phyloP scores from a whole-genome alignment of 176 grass and related monocot genomes.

The Carex parvula region DNA sequence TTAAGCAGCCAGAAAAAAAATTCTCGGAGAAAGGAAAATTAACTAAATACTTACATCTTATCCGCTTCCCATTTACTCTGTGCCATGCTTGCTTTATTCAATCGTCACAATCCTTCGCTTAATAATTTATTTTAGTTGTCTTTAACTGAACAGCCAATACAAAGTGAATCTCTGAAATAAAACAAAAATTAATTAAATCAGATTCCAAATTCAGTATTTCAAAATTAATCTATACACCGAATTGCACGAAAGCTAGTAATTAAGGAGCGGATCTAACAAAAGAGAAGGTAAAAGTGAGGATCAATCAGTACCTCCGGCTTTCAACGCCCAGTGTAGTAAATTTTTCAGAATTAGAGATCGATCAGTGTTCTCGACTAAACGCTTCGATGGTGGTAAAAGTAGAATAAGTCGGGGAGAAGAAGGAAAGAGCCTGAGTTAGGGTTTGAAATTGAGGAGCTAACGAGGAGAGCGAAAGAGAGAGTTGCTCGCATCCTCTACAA shows the following conservation, averaged over 20 bases:
- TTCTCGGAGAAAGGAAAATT: not conserved
- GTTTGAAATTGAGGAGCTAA: constrained; percentile 20
- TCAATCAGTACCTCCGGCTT: constrained; percentile 6
- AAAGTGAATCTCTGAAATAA: not conserved
- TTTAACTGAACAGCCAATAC: too few relatives aligned
- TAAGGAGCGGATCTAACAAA: constrained; percentile 23
- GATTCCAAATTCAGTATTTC: not conserved
- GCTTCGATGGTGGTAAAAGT: not conserved
- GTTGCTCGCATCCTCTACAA: not conserved
- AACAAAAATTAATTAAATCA: constrained; percentile 7
- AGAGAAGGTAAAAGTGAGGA: not conserved
- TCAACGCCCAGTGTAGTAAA: not conserved
- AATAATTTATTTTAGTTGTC: too few relatives aligned
- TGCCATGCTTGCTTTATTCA: too few relatives aligned
- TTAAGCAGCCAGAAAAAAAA: not conserved
- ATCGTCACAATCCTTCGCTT: too few relatives aligned
- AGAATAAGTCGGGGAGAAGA: not conserved
- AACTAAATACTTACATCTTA: too few relatives aligned
- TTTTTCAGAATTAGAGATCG: constrained; percentile 2
- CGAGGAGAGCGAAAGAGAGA: constrained; percentile 3
- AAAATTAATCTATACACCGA: not conserved
- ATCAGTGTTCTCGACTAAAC: not conserved
- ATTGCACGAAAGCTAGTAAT: constrained; percentile 14
- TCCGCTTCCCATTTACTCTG: too few relatives aligned
- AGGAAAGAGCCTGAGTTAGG: constrained; percentile 2